Evolutionary conservation across 306 rosid species (phyloP), one percentile per base, ranked within the genome.

Genomic region (Malus sieversii): DNA sequence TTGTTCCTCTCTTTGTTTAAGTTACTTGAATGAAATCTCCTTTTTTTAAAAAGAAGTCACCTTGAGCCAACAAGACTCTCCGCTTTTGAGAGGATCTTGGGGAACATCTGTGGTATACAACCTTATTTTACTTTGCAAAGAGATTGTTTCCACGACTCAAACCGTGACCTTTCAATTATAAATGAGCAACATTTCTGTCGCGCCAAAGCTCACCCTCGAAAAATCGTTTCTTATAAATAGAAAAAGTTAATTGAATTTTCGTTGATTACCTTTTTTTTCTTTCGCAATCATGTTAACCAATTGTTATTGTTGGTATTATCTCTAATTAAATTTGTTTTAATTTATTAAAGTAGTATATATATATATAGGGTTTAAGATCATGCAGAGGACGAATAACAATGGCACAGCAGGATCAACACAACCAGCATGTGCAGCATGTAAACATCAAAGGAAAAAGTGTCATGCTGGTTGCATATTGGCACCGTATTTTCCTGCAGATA

Each of bases 391-490:
- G 59, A 82, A 13, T 3, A 82, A 10, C 2, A 75, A 60, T 1
- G 75, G 51, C 30, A 30, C 78, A 27, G n/a, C 77, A 61, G 85
- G n/a, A 18, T 16, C 58, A 20, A 32, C 82, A 23, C 82, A 85
- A 55, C 79, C 84, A 18, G 98, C 97, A 10, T 92, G 97, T 22
- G 93, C 98, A 19, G 92, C 97, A 38, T 94, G 96, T 83, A 92
- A 92, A 70, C 96, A 94, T 46, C 96, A 94, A 48, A 86, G 98
- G 59, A 92, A 94, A 76, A 94, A 84, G 71, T 92, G 98, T 77
- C 80, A 75, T 15, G 86, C 82, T 46, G 79, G 74, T 1, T 94
- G 97, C 38, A 38, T 71, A 15, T 71, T 94, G 76, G 96, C 94
- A 0, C 90, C 96, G 1, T 87, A 88, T 57, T 94, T 94, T 74